Conservation (phyloP, 2,329 filamentous ascomycete species). For the Parascedosporium putredinis region DNA sequence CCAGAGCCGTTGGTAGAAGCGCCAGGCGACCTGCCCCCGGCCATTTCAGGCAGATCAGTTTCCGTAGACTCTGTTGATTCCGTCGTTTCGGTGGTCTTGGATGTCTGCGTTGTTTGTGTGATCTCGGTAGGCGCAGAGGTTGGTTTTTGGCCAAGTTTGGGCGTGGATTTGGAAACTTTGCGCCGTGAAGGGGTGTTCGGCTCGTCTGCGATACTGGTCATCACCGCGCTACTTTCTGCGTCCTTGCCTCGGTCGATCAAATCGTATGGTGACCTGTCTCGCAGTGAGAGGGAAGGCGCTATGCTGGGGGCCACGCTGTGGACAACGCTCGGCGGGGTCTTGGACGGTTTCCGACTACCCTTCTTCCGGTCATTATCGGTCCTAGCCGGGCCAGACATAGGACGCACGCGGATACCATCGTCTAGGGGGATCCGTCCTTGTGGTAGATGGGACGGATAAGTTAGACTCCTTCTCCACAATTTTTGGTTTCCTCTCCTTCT, state of each 20-base stretch:
- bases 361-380: neutral
- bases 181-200: slow-evolving; percentile 10
- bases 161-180: neutral
- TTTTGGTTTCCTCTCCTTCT: neutral
- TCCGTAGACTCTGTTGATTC: neutral
- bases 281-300: neutral
- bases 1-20: neutral
- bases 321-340: neutral
- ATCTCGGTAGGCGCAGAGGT: slow-evolving; percentile 2
- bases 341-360: slow-evolving; percentile 1
- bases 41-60: neutral
- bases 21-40: slow-evolving; percentile 1
- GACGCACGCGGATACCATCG: slow-evolving; percentile 34
- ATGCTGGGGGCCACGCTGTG: neutral
- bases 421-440: slow-evolving; percentile 15
- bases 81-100: slow-evolving; percentile 1
- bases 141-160: neutral
- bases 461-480: neutral
- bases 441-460: slow-evolving; percentile 4
- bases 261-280: slow-evolving; percentile 7
- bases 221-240: neutral
- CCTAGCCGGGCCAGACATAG: slow-evolving; percentile 17
- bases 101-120: neutral
- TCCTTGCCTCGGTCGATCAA: neutral
- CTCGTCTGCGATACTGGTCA: neutral